Conservation (phyloP, 2,329 filamentous ascomycete genomes). For the Colletotrichum truncatum region DNA sequence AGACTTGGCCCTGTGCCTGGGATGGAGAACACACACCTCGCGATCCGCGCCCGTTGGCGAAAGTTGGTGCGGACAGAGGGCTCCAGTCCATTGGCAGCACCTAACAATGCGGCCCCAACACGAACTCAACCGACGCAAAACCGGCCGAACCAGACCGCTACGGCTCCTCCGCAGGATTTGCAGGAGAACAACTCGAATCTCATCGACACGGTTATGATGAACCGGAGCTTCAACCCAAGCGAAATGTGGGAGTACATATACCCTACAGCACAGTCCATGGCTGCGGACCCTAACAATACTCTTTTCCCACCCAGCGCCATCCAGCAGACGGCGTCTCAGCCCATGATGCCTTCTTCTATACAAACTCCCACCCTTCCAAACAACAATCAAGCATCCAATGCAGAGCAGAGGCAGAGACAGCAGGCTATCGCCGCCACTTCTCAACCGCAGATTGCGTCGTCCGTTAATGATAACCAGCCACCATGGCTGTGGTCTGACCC, state of each 20-base stretch:
- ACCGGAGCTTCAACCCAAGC: conserved; percentile 13
- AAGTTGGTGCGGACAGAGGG: conserved; percentile 51
- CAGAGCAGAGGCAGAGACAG: conserved; percentile 31
- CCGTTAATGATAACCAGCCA: conserved; percentile 45
- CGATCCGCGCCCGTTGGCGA: conserved; percentile 59
- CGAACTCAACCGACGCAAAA: not conserved
- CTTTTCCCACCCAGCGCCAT: conserved; percentile 9
- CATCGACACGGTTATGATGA: conserved; percentile 31
- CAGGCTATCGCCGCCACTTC: conserved; percentile 33
- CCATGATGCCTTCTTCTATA: not conserved
- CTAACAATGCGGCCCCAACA: not conserved
- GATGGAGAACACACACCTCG: conserved; percentile 56
- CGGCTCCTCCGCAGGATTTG: not conserved
- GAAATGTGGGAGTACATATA: conserved; percentile 31
- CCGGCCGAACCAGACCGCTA: not conserved
- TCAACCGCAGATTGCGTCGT: conserved; percentile 30
- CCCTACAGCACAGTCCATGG: conserved; percentile 21
- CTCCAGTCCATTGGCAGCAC: conserved; percentile 34
- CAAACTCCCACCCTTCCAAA: not conserved
- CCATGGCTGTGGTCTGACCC: conserved; percentile 53
- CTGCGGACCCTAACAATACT: conserved; percentile 21
- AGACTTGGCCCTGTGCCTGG: conserved; percentile 59
- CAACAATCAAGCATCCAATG: conserved; percentile 21
- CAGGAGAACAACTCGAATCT: conserved; percentile 1
- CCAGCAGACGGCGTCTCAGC: not conserved